phyloP scores from a whole-genome alignment of 345 rosid genomes.

The Physaria fendleri region DNA sequence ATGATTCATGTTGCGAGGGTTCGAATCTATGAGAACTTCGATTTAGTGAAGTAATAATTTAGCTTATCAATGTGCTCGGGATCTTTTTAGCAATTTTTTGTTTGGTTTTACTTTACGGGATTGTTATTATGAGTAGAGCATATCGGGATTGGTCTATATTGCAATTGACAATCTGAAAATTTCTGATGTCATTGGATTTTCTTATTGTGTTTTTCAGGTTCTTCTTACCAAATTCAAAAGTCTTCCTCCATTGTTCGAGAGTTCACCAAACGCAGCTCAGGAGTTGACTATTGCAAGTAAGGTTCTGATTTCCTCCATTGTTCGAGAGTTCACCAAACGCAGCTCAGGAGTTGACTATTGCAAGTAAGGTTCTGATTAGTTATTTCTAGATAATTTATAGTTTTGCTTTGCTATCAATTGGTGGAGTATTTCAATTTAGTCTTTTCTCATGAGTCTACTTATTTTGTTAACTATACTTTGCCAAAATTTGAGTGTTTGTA shows the following conservation, averaged over 20 bases:
- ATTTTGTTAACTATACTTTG: background rate
- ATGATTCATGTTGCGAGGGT: background rate
- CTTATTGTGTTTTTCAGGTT: constrained; percentile 44
- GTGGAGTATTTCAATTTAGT: background rate
- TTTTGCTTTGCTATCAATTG: background rate
- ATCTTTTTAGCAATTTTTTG: background rate
- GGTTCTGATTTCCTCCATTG: constrained; percentile 93
- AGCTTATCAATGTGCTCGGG: background rate
- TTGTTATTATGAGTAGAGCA: background rate
- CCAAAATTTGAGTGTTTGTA: background rate
- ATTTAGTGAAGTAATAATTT: background rate
- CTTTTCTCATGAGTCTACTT: background rate
- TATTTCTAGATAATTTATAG: no score
- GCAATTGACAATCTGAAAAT: background rate
- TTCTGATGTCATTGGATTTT: background rate
- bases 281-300: constrained; percentile 86
- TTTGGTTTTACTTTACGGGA: background rate
- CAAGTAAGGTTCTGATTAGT: no score
- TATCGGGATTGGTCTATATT: background rate
- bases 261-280: constrained; percentile 51
- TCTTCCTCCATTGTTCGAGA: constrained; percentile 85
- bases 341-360: constrained; percentile 58
- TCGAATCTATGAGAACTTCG: background rate
- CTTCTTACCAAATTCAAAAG: constrained; percentile 66
- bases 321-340: constrained; percentile 70